phyloP scores from a whole-genome alignment of 1,284 basidiomycete species.

The Sporisorium reilianum region DNA sequence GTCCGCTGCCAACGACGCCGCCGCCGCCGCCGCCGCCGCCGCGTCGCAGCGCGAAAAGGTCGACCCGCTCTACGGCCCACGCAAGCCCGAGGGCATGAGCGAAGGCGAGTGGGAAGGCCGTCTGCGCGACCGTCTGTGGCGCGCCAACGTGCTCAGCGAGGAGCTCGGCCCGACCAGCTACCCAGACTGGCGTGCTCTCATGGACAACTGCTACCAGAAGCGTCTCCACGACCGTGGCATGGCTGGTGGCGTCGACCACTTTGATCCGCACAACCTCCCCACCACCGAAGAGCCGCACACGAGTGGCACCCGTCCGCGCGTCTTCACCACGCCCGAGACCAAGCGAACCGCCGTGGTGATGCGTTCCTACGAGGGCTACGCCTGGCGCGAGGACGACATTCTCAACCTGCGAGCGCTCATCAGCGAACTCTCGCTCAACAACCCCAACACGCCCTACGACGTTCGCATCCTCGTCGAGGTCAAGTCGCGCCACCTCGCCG shows the following conservation, averaged over 20 bases:
- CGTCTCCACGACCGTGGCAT: constrained; percentile 62
- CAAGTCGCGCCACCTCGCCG: constrained; percentile 63
- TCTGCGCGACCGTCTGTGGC: constrained; percentile 62
- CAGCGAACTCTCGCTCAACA: constrained; percentile 68
- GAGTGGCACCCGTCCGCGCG: constrained; percentile 35
- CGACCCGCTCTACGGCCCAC: constrained; percentile 63
- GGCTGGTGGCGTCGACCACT: constrained; percentile 61
- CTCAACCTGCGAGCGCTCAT: constrained; percentile 69
- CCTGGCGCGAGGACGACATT: constrained; percentile 69
- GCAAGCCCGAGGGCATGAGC: constrained; percentile 57
- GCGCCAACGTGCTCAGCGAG: constrained; percentile 61
- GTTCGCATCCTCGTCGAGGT: constrained; percentile 69
- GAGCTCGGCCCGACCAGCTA: constrained; percentile 59
- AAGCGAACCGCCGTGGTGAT: constrained; percentile 68
- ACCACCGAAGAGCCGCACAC: constrained; percentile 44
- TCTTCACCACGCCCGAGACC: constrained; percentile 61
- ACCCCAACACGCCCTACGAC: constrained; percentile 68
- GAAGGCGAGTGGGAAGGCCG: constrained; percentile 64
- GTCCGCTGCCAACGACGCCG: constrained; percentile 11
- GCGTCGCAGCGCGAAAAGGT: constrained; percentile 40
- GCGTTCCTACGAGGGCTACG: constrained; percentile 67
- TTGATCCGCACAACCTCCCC: constrained; percentile 48
- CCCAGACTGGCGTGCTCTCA: constrained; percentile 68
- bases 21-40: constrained; percentile 5
- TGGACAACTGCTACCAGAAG: constrained; percentile 67